phyloP scores from a whole-genome alignment of 169 alveolate species.

The Plasmodium vinckei region DNA sequence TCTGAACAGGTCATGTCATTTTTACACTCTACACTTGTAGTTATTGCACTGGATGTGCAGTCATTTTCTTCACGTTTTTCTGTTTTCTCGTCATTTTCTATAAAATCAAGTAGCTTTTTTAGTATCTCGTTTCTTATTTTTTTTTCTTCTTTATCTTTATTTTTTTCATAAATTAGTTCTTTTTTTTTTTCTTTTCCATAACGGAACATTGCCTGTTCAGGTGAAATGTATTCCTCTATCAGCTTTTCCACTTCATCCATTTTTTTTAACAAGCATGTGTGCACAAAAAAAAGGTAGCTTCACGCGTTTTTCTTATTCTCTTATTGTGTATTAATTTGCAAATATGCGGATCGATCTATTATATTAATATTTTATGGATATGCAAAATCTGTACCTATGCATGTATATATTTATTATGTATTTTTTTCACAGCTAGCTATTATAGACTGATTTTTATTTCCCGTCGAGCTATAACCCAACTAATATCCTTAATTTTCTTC shows the following conservation, averaged over 20 bases:
- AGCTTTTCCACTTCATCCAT: conserved; percentile 16
- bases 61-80: neutral
- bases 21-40: neutral
- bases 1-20: neutral
- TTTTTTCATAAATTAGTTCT: conserved; percentile 51
- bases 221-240: conserved; percentile 44
- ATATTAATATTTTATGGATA: too few relatives aligned
- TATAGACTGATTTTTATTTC: too few relatives aligned
- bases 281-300: neutral
- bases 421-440: too few relatives aligned
- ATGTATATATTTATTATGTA: too few relatives aligned
- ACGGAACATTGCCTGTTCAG: conserved; percentile 57
- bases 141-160: conserved; percentile 54
- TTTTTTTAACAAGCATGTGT: neutral
- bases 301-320: too few relatives aligned
- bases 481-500: too few relatives aligned
- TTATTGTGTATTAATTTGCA: too few relatives aligned
- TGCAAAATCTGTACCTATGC: too few relatives aligned
- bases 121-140: conserved; percentile 43
- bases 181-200: conserved; percentile 44
- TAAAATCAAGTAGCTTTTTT: conserved; percentile 1
- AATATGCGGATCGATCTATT: too few relatives aligned
- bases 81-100: neutral
- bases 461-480: too few relatives aligned
- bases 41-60: neutral